Evolutionary conservation across 345 rosid species (phyloP), one percentile per base, ranked within the genome.

Genomic region (Bruguiera gymnorhiza): DNA sequence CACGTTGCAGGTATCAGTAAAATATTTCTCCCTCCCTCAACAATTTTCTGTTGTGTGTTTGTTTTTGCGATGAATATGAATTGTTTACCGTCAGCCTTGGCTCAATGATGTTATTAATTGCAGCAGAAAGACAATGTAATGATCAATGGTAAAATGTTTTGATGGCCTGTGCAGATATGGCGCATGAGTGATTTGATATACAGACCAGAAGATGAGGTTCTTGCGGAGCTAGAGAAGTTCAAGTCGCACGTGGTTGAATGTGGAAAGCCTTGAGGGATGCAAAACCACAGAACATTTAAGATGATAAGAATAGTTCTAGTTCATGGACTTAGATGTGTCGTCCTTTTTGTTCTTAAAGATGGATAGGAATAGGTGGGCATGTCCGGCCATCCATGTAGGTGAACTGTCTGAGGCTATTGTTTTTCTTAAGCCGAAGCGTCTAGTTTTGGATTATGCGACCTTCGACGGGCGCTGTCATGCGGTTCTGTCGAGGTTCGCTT

Each of bases 151-250:
- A 24, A 56, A 24, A 56, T 27, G 6, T 56, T 76, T 56, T 29
- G 8, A 21, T 56, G 60, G 30, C 16, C 10, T 3, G 1, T 68
- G 86, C 88, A 88, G 93, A 86, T 88, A 80, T 88, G 89, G 86
- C 66, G 89, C 70, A 83, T 88, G 88, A 74, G 83, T 9, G 93
- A 88, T 72, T 66, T 86, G 73, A 83, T 88, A 39, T 83, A 84
- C 73, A 80, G 90, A 63, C 84, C 87, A 0, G 83, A 74, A 36
- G 93, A 88, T 7, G 93, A 88, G 67, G 88, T 84, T 36, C 68
- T 88, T n/a, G 76, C 78, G 0, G 90, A 88, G 77, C 79, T 86
- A 52, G 85, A 84, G 19, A 79, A 80, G 72, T 82, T 70, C 62
- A 81, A 80, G 65, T 75, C 87, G 31, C 88, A 83, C 66, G 80